Base-by-base conservation (phyloP, 2,329 filamentous ascomycete species). In the Albophoma yamanashiensis region DNA sequence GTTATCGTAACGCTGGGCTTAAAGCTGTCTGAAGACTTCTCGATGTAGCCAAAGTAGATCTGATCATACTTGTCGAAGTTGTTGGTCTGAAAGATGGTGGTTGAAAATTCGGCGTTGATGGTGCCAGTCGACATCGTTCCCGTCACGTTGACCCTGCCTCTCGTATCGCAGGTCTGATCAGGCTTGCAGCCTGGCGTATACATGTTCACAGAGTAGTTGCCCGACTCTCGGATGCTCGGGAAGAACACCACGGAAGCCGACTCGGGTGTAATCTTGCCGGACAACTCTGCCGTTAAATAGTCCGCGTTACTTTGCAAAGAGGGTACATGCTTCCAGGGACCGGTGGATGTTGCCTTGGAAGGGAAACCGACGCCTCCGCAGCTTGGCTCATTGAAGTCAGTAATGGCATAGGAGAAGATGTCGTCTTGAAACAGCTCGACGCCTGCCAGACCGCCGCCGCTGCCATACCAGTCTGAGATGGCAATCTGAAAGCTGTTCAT, bases 21-120 rank as follows among this genome's bases (percentile, higher is more conserved):
- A 78, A 97, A 97, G 25, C 82, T 82, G 63, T 77, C 78, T 12
- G 84, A 87, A 58, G 83, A 86, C 59, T 87, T 86, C 69, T 97
- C 91, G 59, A 99, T 85, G 65, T 86, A 86, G 55, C 92, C 94
- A 65, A 88, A 89, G 74, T 92, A 96, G 61, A 99, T 86, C 66
- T 90, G 87, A 70, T 99, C 94, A 69, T 96, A 97, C 74, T 99
- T 99, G 78, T 97, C 93, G 72, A 88, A 95, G 71, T 95, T 83
- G 75, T 99, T 99, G 22, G 92, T 96, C 74, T 99, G 94, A 70
- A 83, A 95, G 9, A 97, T 76, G 0, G 83, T 81, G 0, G 80
- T 84, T 36, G 83, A 80, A 60, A 86, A 79, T 6, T 82, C 78
- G 42, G 73, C 70, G 57, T 76, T 66, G 66, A 73, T 69, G 60